Percentiles rank a stretch among this genome's conserved stretches.
Evolutionary conservation across 1,284 basidiomycete species (phyloP).

Genomic region (Rhodotorula glutinis): DNA sequence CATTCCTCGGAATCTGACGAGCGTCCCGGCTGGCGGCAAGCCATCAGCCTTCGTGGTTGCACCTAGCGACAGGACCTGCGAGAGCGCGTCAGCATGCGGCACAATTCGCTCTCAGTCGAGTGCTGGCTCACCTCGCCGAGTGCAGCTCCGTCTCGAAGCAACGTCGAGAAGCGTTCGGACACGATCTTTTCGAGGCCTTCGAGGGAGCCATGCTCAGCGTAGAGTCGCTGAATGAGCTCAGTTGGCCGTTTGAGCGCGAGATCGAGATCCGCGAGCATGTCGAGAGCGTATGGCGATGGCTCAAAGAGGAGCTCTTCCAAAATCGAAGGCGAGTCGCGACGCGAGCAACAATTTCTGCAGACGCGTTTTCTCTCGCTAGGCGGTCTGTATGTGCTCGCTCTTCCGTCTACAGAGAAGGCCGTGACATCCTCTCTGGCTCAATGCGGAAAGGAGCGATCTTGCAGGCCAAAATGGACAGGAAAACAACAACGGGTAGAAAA

Average conservation of each 20-base stretch:
- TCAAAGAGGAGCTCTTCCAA: too few relatives aligned
- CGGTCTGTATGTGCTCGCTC: too few relatives aligned
- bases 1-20: conserved; percentile 48
- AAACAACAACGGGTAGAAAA: too few relatives aligned
- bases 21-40: conserved; percentile 22
- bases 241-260: conserved; percentile 24
- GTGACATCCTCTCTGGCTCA: too few relatives aligned
- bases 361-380: too few relatives aligned
- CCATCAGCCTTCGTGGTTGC: too few relatives aligned
- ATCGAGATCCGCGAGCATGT: conserved; percentile 36
- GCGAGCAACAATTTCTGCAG: background rate
- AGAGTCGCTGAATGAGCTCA: conserved; percentile 20
- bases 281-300: background rate
- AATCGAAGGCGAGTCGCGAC: background rate
- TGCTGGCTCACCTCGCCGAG: conserved; percentile 12
- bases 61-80: too few relatives aligned
- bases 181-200: conserved; percentile 33
- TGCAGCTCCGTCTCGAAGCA: conserved; percentile 9
- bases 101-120: too few relatives aligned
- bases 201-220: conserved; percentile 12
- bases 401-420: too few relatives aligned
- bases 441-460: too few relatives aligned
- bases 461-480: too few relatives aligned
- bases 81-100: too few relatives aligned
- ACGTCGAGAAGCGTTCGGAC: conserved; percentile 7